A percentile compares a stretch with the other conserved stretches of the same genome.
Conservation (phyloP, 192 early-diverging fungal genomes). For the Coemansia sp. region DNA sequence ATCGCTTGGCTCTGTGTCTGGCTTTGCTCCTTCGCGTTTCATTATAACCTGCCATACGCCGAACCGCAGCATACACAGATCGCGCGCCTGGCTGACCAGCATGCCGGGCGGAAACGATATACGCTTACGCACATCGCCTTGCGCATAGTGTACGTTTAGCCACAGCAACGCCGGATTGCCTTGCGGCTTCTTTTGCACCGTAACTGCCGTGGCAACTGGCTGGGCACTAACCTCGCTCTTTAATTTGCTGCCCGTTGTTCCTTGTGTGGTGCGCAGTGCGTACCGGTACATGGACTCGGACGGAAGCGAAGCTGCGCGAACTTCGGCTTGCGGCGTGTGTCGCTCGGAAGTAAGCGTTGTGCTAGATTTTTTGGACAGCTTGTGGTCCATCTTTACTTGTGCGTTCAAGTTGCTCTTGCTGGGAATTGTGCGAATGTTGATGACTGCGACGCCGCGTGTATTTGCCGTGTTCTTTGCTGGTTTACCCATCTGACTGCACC, state of each 20-base stretch:
- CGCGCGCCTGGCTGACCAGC: slow-evolving; percentile 48
- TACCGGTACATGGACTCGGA: slow-evolving; percentile 31
- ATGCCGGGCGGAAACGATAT: slow-evolving; percentile 47
- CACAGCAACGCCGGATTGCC: slow-evolving; percentile 4
- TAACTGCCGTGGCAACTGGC: too few relatives aligned
- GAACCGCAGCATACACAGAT: slow-evolving; percentile 55
- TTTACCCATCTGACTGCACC: slow-evolving; percentile 1
- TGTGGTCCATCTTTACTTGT: background rate
- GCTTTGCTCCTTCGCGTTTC: background rate
- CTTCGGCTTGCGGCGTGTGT: background rate
- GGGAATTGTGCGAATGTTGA: slow-evolving; percentile 27
- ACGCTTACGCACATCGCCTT: slow-evolving; percentile 26
- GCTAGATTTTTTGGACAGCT: slow-evolving; percentile 23
- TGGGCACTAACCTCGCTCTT: background rate
- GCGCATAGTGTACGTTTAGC: slow-evolving; percentile 42
- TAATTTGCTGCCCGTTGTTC: background rate
- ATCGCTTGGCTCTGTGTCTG: background rate
- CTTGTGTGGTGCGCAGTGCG: slow-evolving; percentile 13
- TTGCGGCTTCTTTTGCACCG: background rate
- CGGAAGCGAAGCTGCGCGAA: slow-evolving; percentile 12
- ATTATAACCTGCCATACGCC: slow-evolving; percentile 48
- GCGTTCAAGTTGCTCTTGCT: slow-evolving; percentile 7
- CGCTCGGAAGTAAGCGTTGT: slow-evolving; percentile 13
- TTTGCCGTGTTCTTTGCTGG: background rate
- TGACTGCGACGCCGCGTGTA: slow-evolving; percentile 22